A percentile compares a stretch with the other conserved stretches of the same genome.
phyloP scores from a whole-genome alignment of 2,329 filamentous ascomycete genomes.

The Colletotrichum chlorophyti region DNA sequence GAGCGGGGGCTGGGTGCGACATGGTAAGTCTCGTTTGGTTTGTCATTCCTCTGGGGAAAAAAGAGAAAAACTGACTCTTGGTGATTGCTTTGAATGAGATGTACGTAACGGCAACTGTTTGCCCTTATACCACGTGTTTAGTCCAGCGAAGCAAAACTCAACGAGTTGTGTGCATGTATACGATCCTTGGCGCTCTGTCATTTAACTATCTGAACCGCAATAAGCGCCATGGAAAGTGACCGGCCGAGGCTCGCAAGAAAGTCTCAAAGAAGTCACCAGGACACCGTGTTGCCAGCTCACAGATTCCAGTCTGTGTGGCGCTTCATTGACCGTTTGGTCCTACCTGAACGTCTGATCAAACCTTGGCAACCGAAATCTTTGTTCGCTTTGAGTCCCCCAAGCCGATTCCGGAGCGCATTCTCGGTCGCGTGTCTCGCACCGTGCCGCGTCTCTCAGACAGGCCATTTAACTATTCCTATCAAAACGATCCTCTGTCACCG shows the following conservation, averaged over 20 bases:
- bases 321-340: conserved; percentile 27
- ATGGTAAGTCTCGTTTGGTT: no score
- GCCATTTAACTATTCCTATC: conserved; percentile 73
- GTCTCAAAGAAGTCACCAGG: conserved; percentile 17
- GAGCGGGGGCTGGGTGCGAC: no score
- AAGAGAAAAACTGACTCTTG: neutral
- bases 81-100: no score
- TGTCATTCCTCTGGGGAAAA: neutral
- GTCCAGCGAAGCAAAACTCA: neutral
- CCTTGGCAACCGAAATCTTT: conserved; percentile 30
- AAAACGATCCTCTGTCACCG: conserved; percentile 69
- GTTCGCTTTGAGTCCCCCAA: conserved; percentile 25
- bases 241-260: conserved; percentile 11
- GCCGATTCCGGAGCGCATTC: conserved; percentile 57
- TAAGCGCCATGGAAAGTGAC: neutral
- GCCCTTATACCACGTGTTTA: no score
- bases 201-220: neutral
- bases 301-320: neutral
- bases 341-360: conserved; percentile 33
- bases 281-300: conserved; percentile 10
- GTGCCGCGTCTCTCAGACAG: conserved; percentile 70
- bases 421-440: conserved; percentile 56
- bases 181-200: neutral
- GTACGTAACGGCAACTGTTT: no score
- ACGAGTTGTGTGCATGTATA: neutral